These are phyloP conservation scores for Intubia oerlemansii DNA, from an alignment of 2,329 filamentous ascomycete genomes.

Conservation along the genomic window DNA sequence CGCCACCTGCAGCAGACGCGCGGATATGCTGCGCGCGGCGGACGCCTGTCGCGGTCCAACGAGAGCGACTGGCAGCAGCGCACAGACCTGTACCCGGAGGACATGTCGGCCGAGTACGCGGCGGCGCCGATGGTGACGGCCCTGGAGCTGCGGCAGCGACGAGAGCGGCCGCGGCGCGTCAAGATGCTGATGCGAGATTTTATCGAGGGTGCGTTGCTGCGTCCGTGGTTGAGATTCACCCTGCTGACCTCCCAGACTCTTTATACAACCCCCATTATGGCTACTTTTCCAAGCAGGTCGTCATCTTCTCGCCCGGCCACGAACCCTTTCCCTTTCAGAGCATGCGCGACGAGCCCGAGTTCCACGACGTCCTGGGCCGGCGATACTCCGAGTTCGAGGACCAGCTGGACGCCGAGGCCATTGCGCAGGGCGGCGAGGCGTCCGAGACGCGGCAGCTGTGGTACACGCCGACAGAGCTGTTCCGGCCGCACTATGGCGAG, in stretches of 20 bases:
- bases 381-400: constrained; percentile 88
- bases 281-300: constrained; percentile 90
- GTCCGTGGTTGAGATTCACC: not conserved
- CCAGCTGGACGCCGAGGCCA: constrained; percentile 47
- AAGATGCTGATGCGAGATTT: constrained; percentile 98
- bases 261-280: constrained; percentile 88
- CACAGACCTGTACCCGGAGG: constrained; percentile 48
- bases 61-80: constrained; percentile 77
- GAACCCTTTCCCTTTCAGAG: constrained; percentile 74
- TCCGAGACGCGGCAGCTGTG: constrained; percentile 70
- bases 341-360: constrained; percentile 68
- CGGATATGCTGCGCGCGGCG: constrained; percentile 8
- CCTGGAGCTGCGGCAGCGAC: constrained; percentile 49
- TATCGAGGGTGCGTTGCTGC: constrained; percentile 54
- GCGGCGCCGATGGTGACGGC: constrained; percentile 71
- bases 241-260: constrained; percentile 39
- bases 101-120: constrained; percentile 62
- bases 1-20: constrained; percentile 4
- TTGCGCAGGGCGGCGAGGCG: constrained; percentile 32
- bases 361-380: constrained; percentile 53
- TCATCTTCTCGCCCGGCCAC: constrained; percentile 83
- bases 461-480: constrained; percentile 96
- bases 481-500: constrained; percentile 91
- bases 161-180: constrained; percentile 61
- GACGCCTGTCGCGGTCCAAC: constrained; percentile 14